Conservation (phyloP, 2,329 filamentous ascomycete species). For the Neodidymelliopsis sp. region DNA sequence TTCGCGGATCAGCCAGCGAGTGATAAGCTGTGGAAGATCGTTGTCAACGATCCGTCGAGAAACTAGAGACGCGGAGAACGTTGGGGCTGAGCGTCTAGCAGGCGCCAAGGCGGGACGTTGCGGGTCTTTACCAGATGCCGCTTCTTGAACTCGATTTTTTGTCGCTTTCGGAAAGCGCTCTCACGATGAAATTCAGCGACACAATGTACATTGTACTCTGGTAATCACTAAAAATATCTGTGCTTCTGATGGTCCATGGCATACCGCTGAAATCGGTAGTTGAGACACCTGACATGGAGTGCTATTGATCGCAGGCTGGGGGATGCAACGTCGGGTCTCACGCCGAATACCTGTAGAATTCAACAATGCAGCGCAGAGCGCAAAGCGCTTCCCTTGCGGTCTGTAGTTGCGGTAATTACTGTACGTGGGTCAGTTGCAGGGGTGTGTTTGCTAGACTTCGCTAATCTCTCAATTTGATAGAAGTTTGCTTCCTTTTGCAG, state of each 20-base stretch:
- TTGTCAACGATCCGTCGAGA: slow-evolving; percentile 5
- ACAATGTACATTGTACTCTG: background rate
- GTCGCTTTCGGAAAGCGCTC: slow-evolving; percentile 1
- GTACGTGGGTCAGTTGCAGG: slow-evolving; percentile 21
- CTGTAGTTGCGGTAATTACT: slow-evolving; percentile 11
- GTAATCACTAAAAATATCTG: background rate
- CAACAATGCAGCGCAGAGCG: slow-evolving; percentile 10
- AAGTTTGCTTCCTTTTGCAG: slow-evolving; percentile 11
- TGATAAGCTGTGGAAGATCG: background rate
- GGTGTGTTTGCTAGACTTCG: slow-evolving; percentile 11
- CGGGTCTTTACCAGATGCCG: slow-evolving; percentile 4
- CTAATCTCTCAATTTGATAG: slow-evolving; percentile 10
- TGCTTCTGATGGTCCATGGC: background rate
- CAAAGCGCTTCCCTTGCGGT: background rate
- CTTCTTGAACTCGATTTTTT: background rate
- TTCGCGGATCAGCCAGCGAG: slow-evolving; percentile 5
- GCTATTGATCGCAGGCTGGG: background rate
- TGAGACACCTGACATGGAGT: slow-evolving; percentile 29
- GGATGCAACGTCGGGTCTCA: slow-evolving; percentile 34
- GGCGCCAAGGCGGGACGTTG: slow-evolving; percentile 16
- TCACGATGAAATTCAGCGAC: slow-evolving; percentile 1
- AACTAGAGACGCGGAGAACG: slow-evolving; percentile 11
- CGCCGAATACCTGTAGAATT: slow-evolving; percentile 17
- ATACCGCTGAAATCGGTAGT: slow-evolving; percentile 23
- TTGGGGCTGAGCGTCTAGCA: slow-evolving; percentile 10